These are phyloP conservation scores for Scheffersomyces stambukii DNA, from an alignment of 1,139 yeast species.

Conservation along the genomic window DNA sequence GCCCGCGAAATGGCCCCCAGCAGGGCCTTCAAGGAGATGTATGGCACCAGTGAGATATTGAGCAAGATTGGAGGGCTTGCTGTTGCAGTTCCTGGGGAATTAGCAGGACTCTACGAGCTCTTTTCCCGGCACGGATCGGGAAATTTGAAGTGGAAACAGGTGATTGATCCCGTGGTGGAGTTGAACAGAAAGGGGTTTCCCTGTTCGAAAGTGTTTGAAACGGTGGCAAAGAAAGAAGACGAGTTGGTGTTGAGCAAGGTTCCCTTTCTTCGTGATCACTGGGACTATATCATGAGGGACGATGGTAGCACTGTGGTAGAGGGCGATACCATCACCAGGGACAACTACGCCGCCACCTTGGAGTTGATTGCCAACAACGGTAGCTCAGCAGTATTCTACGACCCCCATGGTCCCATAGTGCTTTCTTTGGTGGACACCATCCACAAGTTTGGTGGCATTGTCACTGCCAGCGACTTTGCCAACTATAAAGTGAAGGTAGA, in stretches of 20 bases:
- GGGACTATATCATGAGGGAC: conserved; percentile 51
- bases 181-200: conserved; percentile 67
- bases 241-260: conserved; percentile 24
- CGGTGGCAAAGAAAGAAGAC: conserved; percentile 19
- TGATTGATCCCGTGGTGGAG: conserved; percentile 70
- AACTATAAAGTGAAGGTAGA: conserved; percentile 53
- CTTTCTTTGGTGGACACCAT: conserved; percentile 45
- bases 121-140: conserved; percentile 66
- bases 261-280: conserved; percentile 32
- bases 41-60: conserved; percentile 21
- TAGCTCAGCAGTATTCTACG: conserved; percentile 72
- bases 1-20: conserved; percentile 88
- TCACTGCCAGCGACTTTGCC: conserved; percentile 60
- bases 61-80: conserved; percentile 82
- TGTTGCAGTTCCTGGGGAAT: conserved; percentile 84
- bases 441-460: conserved; percentile 54
- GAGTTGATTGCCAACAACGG: conserved; percentile 70
- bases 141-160: conserved; percentile 62
- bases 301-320: conserved; percentile 23
- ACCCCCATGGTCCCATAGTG: conserved; percentile 75
- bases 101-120: conserved; percentile 71
- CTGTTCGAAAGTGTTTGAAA: conserved; percentile 46
- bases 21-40: conserved; percentile 64
- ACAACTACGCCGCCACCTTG: conserved; percentile 62
- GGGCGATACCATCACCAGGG: conserved; percentile 63